Evolutionary conservation across 345 rosid species (phyloP).

Genomic region (Sonneratia alba): DNA sequence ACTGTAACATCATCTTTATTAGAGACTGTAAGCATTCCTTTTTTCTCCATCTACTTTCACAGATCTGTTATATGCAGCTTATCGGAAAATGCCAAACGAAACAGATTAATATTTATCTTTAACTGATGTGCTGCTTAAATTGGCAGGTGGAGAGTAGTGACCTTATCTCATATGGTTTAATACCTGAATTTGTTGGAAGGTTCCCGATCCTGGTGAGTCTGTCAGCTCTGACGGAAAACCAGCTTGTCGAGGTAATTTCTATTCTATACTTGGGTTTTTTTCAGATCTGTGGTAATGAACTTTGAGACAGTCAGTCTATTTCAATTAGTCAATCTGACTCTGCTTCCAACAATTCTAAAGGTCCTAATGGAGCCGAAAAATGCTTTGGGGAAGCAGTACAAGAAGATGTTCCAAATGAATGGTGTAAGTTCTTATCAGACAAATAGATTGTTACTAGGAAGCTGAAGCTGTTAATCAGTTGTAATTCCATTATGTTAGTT

Average conservation of each 20-base stretch:
- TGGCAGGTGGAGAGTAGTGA: conserved; percentile 96
- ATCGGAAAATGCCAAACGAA: background rate
- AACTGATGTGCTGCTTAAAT: background rate
- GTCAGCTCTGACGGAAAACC: conserved; percentile 87
- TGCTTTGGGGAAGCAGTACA: conserved; percentile 94
- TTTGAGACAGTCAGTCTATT: background rate
- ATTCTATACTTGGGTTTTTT: background rate
- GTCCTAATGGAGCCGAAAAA: conserved; percentile 91
- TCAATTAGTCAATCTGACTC: background rate
- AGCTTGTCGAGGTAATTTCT: conserved; percentile 78
- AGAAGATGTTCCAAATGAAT: conserved; percentile 86
- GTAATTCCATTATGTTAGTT: background rate
- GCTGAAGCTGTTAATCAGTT: background rate
- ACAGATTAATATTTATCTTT: background rate
- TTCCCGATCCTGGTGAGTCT: conserved; percentile 94
- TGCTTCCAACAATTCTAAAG: conserved; percentile 20
- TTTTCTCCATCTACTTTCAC: background rate
- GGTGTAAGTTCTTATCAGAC: conserved; percentile 42
- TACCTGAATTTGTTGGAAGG: conserved; percentile 99
- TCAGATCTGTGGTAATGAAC: background rate
- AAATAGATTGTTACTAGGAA: background rate
- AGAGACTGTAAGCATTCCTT: conserved; percentile 59
- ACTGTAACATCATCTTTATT: conserved; percentile 70
- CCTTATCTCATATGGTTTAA: conserved; percentile 83
- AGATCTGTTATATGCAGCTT: background rate